Percentiles rank a stretch among this genome's conserved stretches.
Conservation (phyloP, 148 eudicot species). For the Polygonum maritimum region DNA sequence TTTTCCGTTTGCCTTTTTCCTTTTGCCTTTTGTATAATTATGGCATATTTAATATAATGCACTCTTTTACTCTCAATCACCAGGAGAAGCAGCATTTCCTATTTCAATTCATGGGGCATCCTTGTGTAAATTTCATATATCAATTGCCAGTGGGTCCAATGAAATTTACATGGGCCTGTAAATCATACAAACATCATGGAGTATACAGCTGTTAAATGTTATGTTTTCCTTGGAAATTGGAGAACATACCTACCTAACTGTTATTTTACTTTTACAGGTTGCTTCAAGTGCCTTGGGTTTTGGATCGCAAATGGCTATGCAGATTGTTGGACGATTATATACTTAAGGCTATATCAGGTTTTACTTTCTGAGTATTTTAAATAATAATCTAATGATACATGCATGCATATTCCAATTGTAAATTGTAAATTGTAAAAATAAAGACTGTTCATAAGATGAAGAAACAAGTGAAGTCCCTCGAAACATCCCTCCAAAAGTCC, state of each 20-base stretch:
- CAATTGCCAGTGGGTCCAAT: background rate
- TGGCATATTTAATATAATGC: background rate
- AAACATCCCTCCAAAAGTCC: too few relatives aligned
- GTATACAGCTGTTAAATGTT: background rate
- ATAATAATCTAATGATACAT: background rate
- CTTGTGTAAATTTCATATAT: background rate
- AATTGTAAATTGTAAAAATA: background rate
- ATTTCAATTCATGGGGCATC: background rate
- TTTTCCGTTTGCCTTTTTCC: too few relatives aligned
- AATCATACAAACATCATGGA: background rate
- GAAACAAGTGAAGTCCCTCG: background rate
- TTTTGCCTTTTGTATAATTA: too few relatives aligned
- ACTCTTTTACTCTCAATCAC: background rate
- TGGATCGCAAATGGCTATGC: conserved; percentile 94
- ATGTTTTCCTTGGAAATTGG: background rate
- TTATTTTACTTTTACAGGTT: conserved; percentile 39
- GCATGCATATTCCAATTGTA: background rate
- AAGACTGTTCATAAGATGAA: background rate
- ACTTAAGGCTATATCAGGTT: conserved; percentile 97
- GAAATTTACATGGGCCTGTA: background rate
- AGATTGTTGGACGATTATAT: conserved; percentile 82
- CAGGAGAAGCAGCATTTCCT: background rate
- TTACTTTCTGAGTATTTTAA: background rate
- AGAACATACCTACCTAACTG: background rate
- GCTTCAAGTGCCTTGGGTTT: conserved; percentile 90